These are phyloP conservation scores for Apiospora kogelbergensis DNA, from an alignment of 2,329 filamentous ascomycete species.

Conservation along the genomic window DNA sequence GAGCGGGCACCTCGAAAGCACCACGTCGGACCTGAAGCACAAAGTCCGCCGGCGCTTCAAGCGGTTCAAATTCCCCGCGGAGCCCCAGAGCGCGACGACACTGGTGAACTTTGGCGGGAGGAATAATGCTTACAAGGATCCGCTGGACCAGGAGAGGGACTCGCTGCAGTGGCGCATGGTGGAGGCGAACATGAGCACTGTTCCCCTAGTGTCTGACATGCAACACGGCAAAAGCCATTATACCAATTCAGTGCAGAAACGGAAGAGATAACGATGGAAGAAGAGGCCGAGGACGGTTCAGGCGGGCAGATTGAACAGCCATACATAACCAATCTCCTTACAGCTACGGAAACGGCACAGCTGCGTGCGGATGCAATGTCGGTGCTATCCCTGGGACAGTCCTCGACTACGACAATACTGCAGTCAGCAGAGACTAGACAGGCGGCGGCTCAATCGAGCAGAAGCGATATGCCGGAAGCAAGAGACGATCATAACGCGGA, in stretches of 20 bases:
- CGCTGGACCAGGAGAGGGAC: conserved; percentile 13
- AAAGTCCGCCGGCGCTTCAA: conserved; percentile 21
- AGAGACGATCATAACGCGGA: background rate
- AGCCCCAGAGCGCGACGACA: conserved; percentile 20
- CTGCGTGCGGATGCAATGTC: background rate
- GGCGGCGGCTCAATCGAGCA: background rate
- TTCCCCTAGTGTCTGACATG: background rate
- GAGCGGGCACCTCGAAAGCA: conserved; percentile 26
- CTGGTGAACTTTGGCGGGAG: conserved; percentile 23
- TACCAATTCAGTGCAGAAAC: background rate
- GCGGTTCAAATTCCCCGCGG: conserved; percentile 18
- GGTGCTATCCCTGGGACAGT: background rate
- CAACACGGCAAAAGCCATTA: background rate
- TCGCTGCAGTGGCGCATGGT: background rate
- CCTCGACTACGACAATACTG: background rate
- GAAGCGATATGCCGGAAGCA: background rate
- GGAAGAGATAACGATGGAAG: background rate
- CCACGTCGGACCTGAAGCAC: conserved; percentile 18
- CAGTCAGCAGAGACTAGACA: background rate
- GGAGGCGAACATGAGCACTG: background rate
- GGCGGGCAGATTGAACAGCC: background rate
- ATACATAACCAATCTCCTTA: background rate
- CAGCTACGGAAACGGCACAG: background rate
- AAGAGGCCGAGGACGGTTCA: background rate
- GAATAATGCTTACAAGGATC: conserved; percentile 16